phyloP scores from a whole-genome alignment of 495 filamentous ascomycete genomes.

The Daldinia vernicosa region DNA sequence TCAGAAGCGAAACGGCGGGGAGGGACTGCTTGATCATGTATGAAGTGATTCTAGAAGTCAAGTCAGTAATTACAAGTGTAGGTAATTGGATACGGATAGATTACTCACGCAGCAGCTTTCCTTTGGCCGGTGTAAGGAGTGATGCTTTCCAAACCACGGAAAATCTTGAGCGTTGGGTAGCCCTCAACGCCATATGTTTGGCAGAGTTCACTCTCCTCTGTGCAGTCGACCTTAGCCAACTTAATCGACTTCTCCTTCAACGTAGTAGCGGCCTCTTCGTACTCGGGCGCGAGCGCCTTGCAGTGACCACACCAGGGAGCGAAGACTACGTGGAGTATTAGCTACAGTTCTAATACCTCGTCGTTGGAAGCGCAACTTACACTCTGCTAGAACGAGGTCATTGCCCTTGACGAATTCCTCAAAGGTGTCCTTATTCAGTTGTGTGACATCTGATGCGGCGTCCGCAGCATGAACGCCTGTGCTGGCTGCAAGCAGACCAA shows the following conservation, averaged over 20 bases:
- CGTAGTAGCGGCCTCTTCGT: constrained; percentile 89
- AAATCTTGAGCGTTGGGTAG: constrained; percentile 98
- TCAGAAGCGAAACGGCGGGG: constrained; percentile 85
- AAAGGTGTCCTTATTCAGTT: constrained; percentile 87
- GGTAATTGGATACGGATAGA: not conserved
- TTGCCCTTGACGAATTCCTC: constrained; percentile 83
- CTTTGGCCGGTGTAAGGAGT: constrained; percentile 87
- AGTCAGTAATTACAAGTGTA: constrained; percentile 43
- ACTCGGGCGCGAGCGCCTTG: constrained; percentile 85
- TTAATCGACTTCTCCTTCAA: constrained; percentile 95
- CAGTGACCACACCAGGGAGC: constrained; percentile 83
- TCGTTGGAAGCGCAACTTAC: constrained; percentile 56
- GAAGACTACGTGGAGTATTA: constrained; percentile 61
- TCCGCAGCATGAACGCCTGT: constrained; percentile 67
- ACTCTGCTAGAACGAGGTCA: constrained; percentile 82
- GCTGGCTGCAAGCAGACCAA: constrained; percentile 69
- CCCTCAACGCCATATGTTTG: constrained; percentile 89
- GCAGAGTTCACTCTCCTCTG: constrained; percentile 91
- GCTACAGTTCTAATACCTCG: constrained; percentile 10
- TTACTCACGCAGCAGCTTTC: constrained; percentile 86
- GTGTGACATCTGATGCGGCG: constrained; percentile 75
- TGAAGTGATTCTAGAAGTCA: constrained; percentile 77
- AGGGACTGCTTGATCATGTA: constrained; percentile 99
- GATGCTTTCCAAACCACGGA: constrained; percentile 88
- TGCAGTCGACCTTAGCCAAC: constrained; percentile 96